Evolutionary conservation across 305 asterid species (phyloP).

Genomic region (Fraxinus nigra): DNA sequence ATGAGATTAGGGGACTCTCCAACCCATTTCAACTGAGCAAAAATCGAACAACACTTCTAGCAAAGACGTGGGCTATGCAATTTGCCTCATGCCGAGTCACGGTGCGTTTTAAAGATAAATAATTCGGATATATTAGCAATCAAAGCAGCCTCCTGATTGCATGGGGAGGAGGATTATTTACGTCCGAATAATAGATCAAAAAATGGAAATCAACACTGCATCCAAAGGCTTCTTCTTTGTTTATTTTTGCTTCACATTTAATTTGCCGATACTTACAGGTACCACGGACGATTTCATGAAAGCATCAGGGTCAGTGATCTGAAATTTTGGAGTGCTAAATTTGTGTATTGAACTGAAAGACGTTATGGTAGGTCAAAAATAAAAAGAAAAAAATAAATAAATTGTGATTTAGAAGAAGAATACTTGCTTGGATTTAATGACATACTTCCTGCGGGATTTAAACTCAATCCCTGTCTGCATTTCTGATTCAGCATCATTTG

Average conservation of each 20-base stretch:
- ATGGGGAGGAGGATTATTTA: too few species aligned
- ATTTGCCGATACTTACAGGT: too few species aligned
- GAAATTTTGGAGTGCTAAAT: neutral
- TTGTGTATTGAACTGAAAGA: neutral
- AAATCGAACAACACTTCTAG: too few species aligned
- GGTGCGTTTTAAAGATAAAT: too few species aligned
- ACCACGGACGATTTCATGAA: neutral
- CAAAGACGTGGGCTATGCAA: too few species aligned
- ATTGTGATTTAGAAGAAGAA: slow-evolving; percentile 1
- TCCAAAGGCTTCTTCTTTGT: too few species aligned
- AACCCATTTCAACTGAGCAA: neutral
- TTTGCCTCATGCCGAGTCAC: too few species aligned
- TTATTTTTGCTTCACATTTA: too few species aligned
- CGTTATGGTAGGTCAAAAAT: neutral
- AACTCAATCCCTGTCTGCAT: slow-evolving; percentile 53
- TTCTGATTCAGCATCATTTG: slow-evolving; percentile 63
- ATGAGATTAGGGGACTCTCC: neutral
- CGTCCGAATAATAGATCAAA: too few species aligned
- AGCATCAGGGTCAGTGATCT: neutral
- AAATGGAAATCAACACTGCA: too few species aligned
- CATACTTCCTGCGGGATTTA: slow-evolving; percentile 37
- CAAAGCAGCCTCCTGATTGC: too few species aligned
- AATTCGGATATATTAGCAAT: too few species aligned
- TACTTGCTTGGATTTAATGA: slow-evolving; percentile 51
- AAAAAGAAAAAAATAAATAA: neutral